Percentiles rank a stretch among this genome's conserved stretches.
phyloP scores from a whole-genome alignment of 208 protist species.

The Naegleria gruberi region DNA sequence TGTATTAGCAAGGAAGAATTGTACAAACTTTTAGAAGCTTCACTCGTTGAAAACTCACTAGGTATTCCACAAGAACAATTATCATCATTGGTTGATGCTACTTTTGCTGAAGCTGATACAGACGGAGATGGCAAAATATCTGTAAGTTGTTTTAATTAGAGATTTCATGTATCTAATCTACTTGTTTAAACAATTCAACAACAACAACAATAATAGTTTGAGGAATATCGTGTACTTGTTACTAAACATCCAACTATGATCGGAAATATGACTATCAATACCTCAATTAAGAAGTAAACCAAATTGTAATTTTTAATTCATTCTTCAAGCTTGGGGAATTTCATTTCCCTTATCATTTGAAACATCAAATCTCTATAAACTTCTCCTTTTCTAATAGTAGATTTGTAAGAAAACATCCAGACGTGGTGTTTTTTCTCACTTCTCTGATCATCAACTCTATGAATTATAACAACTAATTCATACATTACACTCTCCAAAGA shows the following conservation, averaged over 20 bases:
- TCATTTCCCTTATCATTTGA: neutral
- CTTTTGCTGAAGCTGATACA: constrained; percentile 27
- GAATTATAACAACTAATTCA: neutral
- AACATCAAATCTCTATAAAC: neutral
- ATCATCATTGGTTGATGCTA: constrained; percentile 23
- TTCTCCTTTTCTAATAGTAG: neutral
- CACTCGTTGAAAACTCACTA: constrained; percentile 16
- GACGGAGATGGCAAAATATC: constrained; percentile 14
- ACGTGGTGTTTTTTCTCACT: neutral
- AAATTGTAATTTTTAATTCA: neutral
- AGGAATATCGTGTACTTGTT: constrained; percentile 31
- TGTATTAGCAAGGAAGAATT: constrained; percentile 28
- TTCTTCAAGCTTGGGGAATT: neutral
- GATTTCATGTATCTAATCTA: neutral
- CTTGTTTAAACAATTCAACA: neutral
- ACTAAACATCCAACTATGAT: constrained; percentile 30
- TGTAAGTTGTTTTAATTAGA: no score
- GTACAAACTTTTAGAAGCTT: constrained; percentile 31
- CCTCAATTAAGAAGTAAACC: neutral
- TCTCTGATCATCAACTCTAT: neutral
- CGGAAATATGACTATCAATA: constrained; percentile 21
- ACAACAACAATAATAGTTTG: constrained; percentile 19
- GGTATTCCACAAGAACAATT: constrained; percentile 28
- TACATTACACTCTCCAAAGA: neutral
- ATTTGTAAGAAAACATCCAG: neutral